Base-by-base conservation (phyloP, 2,329 filamentous ascomycete species). In the Xylariaceae sp. region DNA sequence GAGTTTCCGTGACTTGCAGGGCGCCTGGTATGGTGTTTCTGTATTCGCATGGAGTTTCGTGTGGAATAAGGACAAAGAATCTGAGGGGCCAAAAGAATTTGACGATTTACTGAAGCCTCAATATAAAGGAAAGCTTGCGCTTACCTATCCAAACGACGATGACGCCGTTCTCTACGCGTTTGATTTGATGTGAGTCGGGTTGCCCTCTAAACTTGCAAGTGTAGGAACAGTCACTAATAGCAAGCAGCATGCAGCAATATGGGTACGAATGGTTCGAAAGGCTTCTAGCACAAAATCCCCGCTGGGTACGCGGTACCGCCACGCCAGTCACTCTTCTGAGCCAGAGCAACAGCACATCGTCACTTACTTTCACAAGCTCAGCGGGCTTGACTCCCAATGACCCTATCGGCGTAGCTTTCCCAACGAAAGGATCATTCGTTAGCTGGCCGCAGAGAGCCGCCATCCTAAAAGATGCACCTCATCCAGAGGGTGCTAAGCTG, bases 71-170 rank as follows among this genome's bases (percentile, higher is more conserved):
- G 23, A 55, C 30, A 55, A 23, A 20, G n/a, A 51, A 20, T 51
- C 52, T 1, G 1, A 41, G 9, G 52, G 52, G 2, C 52, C 52
- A 2, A 11, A 46, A 11, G 52, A 55, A 8, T 55, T 55, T 15
- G 52, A 55, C 3, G 52, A 55, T 3, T 43, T 55, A 24, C 23
- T 55, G 30, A 46, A 47, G 36, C 52, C 52, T n/a, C 47, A 55
- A 36, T 55, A 16, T 37, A 55, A 55, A 24, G 41, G 37, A 23
- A 55, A 55, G 36, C 41, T 55, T n/a, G 52, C 51, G 10, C 36
- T 55, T 16, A 55, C 52, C n/a, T 55, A 55, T 13, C 52, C 52
- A 2, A 55, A 55, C 36, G 52, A 55, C 20, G 52, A 55, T 20
- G 52, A 55, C 13, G 52, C 52, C 5, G 52, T 55, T 21, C 52